Conservation (phyloP, 2,329 filamentous ascomycete genomes). For the Neonectria magnoliae region DNA sequence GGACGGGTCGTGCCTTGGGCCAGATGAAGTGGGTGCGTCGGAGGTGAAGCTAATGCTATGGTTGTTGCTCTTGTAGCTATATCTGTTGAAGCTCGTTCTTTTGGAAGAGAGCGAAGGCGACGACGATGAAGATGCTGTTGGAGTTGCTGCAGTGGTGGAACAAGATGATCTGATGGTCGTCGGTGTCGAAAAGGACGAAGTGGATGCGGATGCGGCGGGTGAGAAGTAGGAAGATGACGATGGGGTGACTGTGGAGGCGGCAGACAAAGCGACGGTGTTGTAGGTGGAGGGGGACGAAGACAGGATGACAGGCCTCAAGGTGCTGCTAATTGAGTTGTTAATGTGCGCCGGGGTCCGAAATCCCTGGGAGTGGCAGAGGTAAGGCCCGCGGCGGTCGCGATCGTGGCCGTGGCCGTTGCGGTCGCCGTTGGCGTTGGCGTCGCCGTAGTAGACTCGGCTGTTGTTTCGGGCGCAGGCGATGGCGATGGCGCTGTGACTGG, state of each 20-base stretch:
- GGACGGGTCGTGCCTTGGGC: conserved; percentile 10
- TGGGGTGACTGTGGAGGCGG: conserved; percentile 28
- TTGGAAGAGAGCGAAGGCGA: conserved; percentile 24
- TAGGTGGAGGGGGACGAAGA: conserved; percentile 33
- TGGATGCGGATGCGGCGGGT: conserved; percentile 27
- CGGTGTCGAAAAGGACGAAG: conserved; percentile 32
- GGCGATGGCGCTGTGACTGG: conserved; percentile 12
- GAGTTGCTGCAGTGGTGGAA: conserved; percentile 24
- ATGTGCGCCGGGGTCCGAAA: conserved; percentile 11
- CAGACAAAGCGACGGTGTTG: conserved; percentile 31
- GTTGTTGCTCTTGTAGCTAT: conserved; percentile 26
- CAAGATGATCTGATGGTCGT: conserved; percentile 32
- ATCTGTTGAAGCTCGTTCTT: conserved; percentile 33
- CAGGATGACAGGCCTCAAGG: conserved; percentile 36
- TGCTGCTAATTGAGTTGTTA: conserved; percentile 28
- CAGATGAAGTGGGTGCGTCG: conserved; percentile 46
- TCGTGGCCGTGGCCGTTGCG: conserved; percentile 2
- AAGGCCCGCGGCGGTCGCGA: conserved; percentile 17
- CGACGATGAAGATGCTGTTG: neutral
- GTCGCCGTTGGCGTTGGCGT: neutral
- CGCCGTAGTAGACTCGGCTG: neutral
- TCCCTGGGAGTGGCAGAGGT: conserved; percentile 11
- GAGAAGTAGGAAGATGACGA: conserved; percentile 33
- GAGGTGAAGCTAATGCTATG: conserved; percentile 27
- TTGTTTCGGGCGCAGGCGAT: conserved; percentile 2